A percentile compares a stretch with the other conserved stretches of the same genome.
Conservation (phyloP, 495 filamentous ascomycete genomes). For the Hypoxylon perforatum region DNA sequence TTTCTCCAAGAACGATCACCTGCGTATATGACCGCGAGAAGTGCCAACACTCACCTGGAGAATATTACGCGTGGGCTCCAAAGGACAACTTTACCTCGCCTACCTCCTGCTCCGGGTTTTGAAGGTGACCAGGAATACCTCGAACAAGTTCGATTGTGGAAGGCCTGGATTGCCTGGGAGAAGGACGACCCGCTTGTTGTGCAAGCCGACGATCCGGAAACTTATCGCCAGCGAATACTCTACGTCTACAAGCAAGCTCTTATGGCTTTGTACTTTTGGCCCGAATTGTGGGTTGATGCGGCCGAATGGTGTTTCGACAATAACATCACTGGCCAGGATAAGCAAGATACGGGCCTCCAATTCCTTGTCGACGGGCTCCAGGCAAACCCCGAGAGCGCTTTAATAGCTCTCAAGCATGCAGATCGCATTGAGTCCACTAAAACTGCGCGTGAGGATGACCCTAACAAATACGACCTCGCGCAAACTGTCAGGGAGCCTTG, state of each 20-base stretch:
- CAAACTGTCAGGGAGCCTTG: conserved; percentile 82
- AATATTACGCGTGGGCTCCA: conserved; percentile 83
- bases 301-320: conserved; percentile 92
- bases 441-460: conserved; percentile 75
- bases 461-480: conserved; percentile 73
- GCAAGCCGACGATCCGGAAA: conserved; percentile 76
- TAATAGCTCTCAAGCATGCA: conserved; percentile 87
- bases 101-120: conserved; percentile 86
- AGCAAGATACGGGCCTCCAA: conserved; percentile 67
- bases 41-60: conserved; percentile 81
- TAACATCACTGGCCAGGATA: conserved; percentile 67
- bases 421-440: conserved; percentile 83
- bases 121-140: conserved; percentile 87
- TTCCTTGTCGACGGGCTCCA: conserved; percentile 84
- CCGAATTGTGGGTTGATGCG: conserved; percentile 94
- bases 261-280: conserved; percentile 93
- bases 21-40: conserved; percentile 92
- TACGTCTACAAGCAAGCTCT: conserved; percentile 94
- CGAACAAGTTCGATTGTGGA: conserved; percentile 91
- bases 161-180: conserved; percentile 93
- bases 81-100: conserved; percentile 78
- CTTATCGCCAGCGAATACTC: conserved; percentile 79
- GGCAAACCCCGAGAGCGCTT: conserved; percentile 92
- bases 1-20: conserved; percentile 91
- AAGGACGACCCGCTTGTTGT: conserved; percentile 89